Percentiles rank a stretch among this genome's conserved stretches.
phyloP scores from a whole-genome alignment of 176 grass and related monocot genomes.

The Juncus effusus region DNA sequence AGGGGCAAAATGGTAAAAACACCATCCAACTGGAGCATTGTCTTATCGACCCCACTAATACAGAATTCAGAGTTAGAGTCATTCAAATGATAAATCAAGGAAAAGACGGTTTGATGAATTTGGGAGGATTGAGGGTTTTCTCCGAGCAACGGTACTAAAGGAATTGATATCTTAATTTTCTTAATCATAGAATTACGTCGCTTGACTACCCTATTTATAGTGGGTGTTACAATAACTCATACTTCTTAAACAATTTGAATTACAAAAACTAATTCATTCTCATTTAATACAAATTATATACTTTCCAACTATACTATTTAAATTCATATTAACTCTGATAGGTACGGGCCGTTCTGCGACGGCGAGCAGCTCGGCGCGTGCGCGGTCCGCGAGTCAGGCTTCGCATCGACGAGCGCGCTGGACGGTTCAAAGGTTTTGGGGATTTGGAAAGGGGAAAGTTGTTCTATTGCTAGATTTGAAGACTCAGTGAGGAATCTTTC shows the following conservation, averaged over 20 bases:
- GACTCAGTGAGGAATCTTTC: constrained; percentile 38
- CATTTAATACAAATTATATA: too few relatives aligned
- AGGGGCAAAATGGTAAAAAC: constrained; percentile 31
- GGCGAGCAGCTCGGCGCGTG: constrained; percentile 85
- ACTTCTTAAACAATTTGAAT: too few relatives aligned
- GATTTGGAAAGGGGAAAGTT: constrained; percentile 33
- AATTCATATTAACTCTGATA: too few relatives aligned
- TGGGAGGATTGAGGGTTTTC: constrained; percentile 63
- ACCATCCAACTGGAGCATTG: constrained; percentile 81
- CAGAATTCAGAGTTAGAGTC: constrained; percentile 46
- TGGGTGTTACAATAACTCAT: too few relatives aligned
- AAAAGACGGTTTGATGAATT: constrained; percentile 31
- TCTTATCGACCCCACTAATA: constrained; percentile 44
- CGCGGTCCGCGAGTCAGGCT: constrained; percentile 52
- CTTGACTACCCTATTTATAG: too few relatives aligned
- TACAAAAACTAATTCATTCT: too few relatives aligned
- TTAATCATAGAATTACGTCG: too few relatives aligned
- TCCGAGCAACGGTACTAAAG: constrained; percentile 51
- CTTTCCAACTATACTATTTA: too few relatives aligned
- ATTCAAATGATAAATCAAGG: constrained; percentile 53
- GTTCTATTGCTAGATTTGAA: constrained; percentile 41
- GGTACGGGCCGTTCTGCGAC: constrained; percentile 67
- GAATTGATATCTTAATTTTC: too few relatives aligned
- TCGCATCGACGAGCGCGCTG: constrained; percentile 58
- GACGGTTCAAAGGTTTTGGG: constrained; percentile 39